A percentile compares a stretch with the other conserved stretches of the same genome.
phyloP scores from a whole-genome alignment of 495 filamentous ascomycete species.

The Coniosporium apollinis region DNA sequence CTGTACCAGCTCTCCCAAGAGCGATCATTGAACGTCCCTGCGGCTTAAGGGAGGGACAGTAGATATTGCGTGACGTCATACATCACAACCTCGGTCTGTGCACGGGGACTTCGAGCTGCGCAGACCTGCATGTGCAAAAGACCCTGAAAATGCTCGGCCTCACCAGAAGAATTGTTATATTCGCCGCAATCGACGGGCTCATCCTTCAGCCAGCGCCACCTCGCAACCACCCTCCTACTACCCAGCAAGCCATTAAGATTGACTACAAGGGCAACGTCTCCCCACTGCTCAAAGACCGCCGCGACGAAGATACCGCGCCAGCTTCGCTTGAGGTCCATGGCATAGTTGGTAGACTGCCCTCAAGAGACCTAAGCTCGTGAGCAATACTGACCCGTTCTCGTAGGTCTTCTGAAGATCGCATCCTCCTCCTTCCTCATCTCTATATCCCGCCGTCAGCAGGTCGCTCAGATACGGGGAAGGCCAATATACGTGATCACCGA shows the following conservation, averaged over 20 bases:
- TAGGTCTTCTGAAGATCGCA: conserved; percentile 45
- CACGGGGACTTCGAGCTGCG: too few relatives aligned
- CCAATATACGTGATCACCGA: conserved; percentile 75
- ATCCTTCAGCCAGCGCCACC: conserved; percentile 53
- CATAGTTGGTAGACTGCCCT: conserved; percentile 51
- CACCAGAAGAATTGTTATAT: conserved; percentile 7
- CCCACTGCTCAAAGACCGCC: conserved; percentile 23
- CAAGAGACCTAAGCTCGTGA: neutral
- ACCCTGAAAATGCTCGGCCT: conserved; percentile 8
- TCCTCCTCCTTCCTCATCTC: conserved; percentile 59
- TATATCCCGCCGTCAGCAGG: conserved; percentile 69
- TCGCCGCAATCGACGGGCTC: conserved; percentile 74
- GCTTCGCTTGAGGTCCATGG: conserved; percentile 58
- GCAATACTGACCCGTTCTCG: conserved; percentile 26
- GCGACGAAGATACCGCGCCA: conserved; percentile 25
- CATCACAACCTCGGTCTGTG: too few relatives aligned
- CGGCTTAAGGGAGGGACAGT: too few relatives aligned
- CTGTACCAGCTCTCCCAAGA: too few relatives aligned
- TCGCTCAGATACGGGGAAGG: conserved; percentile 66
- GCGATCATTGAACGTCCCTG: too few relatives aligned
- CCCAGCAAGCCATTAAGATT: conserved; percentile 39
- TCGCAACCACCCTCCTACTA: conserved; percentile 20
- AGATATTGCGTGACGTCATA: too few relatives aligned
- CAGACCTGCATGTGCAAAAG: too few relatives aligned
- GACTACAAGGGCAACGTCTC: conserved; percentile 55